Evolutionary conservation across 139 green algal species (phyloP).

Genomic region (Auxenochlorella pyrenoidosa): DNA sequence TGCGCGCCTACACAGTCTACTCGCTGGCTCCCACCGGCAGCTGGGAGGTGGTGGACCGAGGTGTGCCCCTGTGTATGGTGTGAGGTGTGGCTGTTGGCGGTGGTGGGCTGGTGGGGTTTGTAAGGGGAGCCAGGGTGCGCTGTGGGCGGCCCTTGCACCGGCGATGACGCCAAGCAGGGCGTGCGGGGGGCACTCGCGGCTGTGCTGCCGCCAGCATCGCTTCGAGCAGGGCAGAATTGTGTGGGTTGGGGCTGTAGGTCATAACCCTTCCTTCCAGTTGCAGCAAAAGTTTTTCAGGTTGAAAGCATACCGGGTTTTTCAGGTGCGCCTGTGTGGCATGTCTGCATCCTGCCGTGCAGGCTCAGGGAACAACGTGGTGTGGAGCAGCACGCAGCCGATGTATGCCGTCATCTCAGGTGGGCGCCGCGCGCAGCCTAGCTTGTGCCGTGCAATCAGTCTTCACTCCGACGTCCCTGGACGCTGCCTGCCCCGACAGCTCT

Average conservation of each 20-base stretch:
- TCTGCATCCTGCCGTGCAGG: background rate
- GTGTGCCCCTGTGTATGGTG: background rate
- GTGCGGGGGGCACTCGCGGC: no score
- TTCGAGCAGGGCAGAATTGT: no score
- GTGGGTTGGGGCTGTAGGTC: no score
- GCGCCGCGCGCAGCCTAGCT: background rate
- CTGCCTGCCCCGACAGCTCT: no score
- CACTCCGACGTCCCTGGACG: no score
- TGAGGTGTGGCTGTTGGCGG: background rate
- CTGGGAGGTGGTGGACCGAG: constrained; percentile 47
- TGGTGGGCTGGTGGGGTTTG: background rate
- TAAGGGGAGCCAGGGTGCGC: background rate
- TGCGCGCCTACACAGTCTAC: constrained; percentile 39
- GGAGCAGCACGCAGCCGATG: constrained; percentile 37
- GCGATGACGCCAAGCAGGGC: no score
- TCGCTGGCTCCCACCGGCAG: constrained; percentile 22
- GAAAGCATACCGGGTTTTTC: no score
- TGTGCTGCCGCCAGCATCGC: no score
- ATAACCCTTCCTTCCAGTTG: no score
- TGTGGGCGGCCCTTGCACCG: no score
- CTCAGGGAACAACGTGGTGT: constrained; percentile 42
- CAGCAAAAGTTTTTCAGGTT: no score
- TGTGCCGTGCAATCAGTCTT: no score
- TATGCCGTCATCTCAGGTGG: constrained; percentile 43
- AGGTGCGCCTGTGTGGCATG: background rate